These are phyloP conservation scores for Ogataea angusta DNA, from an alignment of 805 yeast genomes.

Conservation along the genomic window DNA sequence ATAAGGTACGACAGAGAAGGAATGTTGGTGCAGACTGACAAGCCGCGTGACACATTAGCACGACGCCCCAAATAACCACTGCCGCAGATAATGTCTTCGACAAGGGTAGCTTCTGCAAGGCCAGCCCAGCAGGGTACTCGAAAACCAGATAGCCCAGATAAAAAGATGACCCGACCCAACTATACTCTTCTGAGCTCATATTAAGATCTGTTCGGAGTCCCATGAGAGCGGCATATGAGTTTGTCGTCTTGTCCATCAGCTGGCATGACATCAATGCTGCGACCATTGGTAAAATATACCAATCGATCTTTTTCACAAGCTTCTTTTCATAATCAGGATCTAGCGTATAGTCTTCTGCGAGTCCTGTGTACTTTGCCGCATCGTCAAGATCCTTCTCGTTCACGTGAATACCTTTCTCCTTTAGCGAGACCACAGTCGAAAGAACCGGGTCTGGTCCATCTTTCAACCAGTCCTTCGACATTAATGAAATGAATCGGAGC, in stretches of 20 bases:
- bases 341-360: background rate
- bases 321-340: conserved; percentile 13
- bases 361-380: conserved; percentile 26
- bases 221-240: conserved; percentile 37
- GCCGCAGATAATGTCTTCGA: conserved; percentile 46
- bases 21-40: conserved; percentile 38
- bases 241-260: conserved; percentile 39
- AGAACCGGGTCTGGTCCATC: no score
- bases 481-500: no score
- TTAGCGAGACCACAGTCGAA: no score
- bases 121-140: conserved; percentile 41
- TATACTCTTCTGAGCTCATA: conserved; percentile 32
- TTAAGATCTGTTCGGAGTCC: conserved; percentile 34
- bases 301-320: conserved; percentile 38
- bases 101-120: conserved; percentile 50
- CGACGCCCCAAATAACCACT: conserved; percentile 47
- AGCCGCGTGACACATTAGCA: conserved; percentile 38
- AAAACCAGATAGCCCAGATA: conserved; percentile 46
- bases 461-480: no score
- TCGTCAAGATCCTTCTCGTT: conserved; percentile 32
- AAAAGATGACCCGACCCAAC: conserved; percentile 44
- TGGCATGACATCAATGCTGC: conserved; percentile 33
- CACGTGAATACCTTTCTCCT: no score
- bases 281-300: conserved; percentile 35
- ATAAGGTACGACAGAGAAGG: conserved; percentile 42